Percentiles rank a stretch among this genome's conserved stretches.
These are phyloP conservation scores for Penicillium concentricum DNA, from an alignment of 2,329 filamentous ascomycete species.

Conservation along the genomic window DNA sequence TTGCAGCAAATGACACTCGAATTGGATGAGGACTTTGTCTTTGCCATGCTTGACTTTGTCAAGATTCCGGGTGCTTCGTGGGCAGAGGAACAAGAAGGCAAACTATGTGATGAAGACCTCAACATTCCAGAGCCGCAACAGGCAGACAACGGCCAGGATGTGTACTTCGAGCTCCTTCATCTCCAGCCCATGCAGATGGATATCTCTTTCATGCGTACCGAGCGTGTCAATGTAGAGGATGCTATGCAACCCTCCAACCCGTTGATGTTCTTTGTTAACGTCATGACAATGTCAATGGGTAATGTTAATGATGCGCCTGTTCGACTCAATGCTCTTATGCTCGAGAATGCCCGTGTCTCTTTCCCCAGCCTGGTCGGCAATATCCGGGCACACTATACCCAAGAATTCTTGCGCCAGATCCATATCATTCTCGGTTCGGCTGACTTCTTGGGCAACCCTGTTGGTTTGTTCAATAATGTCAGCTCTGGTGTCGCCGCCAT, in stretches of 20 bases:
- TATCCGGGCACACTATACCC: slow-evolving; percentile 91
- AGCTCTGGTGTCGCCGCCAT: slow-evolving; percentile 96
- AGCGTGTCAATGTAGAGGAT: slow-evolving; percentile 93
- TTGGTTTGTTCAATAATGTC: slow-evolving; percentile 96
- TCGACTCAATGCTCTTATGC: slow-evolving; percentile 84
- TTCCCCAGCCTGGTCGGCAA: slow-evolving; percentile 79
- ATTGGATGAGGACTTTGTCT: slow-evolving; percentile 97
- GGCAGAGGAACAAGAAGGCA: slow-evolving; percentile 78
- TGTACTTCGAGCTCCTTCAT: slow-evolving; percentile 96
- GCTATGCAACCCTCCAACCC: slow-evolving; percentile 88
- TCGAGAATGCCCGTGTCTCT: slow-evolving; percentile 93
- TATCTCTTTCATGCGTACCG: slow-evolving; percentile 93
- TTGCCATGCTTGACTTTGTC: slow-evolving; percentile 89
- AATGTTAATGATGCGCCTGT: slow-evolving; percentile 98
- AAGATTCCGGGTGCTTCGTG: slow-evolving; percentile 89
- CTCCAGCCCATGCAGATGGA: slow-evolving; percentile 98
- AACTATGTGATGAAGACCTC: slow-evolving; percentile 82
- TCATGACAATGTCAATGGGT: slow-evolving; percentile 98
- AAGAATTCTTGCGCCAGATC: slow-evolving; percentile 92
- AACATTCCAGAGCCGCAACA: slow-evolving; percentile 90
- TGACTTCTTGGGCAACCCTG: slow-evolving; percentile 95
- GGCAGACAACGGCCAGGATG: slow-evolving; percentile 81
- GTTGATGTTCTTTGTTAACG: slow-evolving; percentile 97
- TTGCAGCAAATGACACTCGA: slow-evolving; percentile 98
- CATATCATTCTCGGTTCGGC: slow-evolving; percentile 97